phyloP scores from a whole-genome alignment of 305 asterid species.

The Fraxinus ornus region DNA sequence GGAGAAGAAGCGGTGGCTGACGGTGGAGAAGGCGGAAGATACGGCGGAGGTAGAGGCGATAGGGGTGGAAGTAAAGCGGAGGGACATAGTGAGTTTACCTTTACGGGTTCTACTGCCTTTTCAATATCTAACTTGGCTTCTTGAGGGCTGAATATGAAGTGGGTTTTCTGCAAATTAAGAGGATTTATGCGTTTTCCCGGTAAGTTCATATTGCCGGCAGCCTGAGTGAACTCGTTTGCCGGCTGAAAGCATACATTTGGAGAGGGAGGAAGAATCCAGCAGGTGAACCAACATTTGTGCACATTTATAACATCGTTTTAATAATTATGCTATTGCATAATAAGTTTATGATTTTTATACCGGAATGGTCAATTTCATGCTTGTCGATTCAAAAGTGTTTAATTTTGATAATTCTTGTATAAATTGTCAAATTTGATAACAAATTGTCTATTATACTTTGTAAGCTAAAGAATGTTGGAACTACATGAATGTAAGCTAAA shows the following conservation, averaged over 20 bases:
- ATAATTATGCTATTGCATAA: no score
- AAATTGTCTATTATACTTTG: no score
- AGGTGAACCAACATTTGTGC: neutral
- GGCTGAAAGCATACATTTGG: neutral
- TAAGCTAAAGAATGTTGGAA: no score
- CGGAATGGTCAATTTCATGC: no score
- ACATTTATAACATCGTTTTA: neutral
- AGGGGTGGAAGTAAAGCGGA: slow-evolving; percentile 32
- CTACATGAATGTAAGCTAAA: no score
- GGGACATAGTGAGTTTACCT: slow-evolving; percentile 28
- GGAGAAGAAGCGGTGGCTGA: slow-evolving; percentile 33
- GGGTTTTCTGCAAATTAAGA: neutral
- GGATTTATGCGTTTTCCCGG: neutral
- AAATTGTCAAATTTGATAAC: no score
- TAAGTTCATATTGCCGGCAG: neutral
- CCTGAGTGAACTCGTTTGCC: neutral
- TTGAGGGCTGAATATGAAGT: neutral
- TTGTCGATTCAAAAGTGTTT: no score
- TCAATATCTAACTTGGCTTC: neutral
- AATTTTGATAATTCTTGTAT: no score
- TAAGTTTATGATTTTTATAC: no score
- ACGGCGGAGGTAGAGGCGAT: slow-evolving; percentile 20
- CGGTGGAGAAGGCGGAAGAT: slow-evolving; percentile 23
- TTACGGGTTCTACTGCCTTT: neutral
- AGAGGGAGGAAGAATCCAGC: neutral